phyloP scores from a whole-genome alignment of 2,329 filamentous ascomycete genomes.

The Neofusicoccum laricinum region DNA sequence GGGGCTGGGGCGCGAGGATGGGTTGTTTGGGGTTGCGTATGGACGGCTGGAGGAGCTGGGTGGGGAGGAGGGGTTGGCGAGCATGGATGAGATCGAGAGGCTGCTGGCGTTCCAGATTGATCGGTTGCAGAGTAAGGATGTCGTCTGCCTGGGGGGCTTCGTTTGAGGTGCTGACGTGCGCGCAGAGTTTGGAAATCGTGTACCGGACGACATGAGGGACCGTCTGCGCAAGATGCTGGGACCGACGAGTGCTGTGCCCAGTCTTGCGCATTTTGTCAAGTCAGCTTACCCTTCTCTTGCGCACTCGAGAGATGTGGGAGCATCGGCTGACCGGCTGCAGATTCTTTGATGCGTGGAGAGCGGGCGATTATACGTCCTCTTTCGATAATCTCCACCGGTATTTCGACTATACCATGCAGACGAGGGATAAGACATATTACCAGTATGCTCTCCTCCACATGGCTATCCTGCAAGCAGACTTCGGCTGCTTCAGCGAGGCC shows the following conservation, averaged over 20 bases:
- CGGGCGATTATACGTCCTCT: constrained; percentile 83
- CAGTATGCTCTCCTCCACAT: constrained; percentile 94
- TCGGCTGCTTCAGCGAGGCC: constrained; percentile 85
- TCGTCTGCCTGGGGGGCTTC: neutral
- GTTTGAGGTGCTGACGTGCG: neutral
- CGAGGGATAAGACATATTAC: constrained; percentile 78
- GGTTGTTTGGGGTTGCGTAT: constrained; percentile 51
- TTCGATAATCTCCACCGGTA: constrained; percentile 92
- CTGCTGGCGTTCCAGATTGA: constrained; percentile 86
- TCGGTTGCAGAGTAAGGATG: constrained; percentile 69
- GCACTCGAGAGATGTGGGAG: too few species aligned
- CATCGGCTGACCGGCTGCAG: constrained; percentile 40
- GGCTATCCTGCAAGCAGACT: constrained; percentile 90
- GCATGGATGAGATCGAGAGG: constrained; percentile 75
- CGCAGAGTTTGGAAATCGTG: constrained; percentile 69
- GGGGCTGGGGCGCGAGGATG: constrained; percentile 51
- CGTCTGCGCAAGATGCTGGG: constrained; percentile 67
- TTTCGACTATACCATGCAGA: constrained; percentile 94
- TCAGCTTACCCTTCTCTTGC: constrained; percentile 31
- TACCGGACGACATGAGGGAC: constrained; percentile 70
- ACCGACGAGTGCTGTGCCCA: constrained; percentile 66
- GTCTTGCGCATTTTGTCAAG: constrained; percentile 72
- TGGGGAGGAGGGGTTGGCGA: constrained; percentile 49
- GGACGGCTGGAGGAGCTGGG: constrained; percentile 36
- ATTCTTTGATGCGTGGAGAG: constrained; percentile 88